Base-by-base conservation (phyloP, 2,329 filamentous ascomycete genomes). In the Arthrobotrys musiformis region DNA sequence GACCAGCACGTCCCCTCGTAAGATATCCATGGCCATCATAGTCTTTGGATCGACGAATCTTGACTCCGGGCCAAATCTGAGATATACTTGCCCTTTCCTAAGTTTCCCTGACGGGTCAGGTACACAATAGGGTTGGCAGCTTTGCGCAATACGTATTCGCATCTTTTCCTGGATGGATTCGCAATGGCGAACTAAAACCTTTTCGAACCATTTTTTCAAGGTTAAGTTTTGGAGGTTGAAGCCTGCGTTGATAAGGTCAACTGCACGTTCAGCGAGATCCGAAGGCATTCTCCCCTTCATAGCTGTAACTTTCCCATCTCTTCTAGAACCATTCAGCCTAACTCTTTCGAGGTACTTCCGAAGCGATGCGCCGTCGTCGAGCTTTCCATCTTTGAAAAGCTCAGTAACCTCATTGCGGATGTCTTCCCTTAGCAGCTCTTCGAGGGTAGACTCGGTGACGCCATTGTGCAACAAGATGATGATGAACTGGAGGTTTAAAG, bases 401-500 rank as follows among this genome's bases (percentile, higher is more conserved):
- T 85, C 84, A 0, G 86, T 84, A 1, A 91, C 84, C 6, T 90
- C 87, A 0, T 83, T 81, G 0, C 85, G 80, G 0, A 93, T 83
- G 0, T 86, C 86, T 0, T 85, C 82, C 0, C 81, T 81, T 2
- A 92, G 84, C 5, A 90, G 83, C 0, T 84, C 74, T 0, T 85
- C 84, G 0, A 94, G 84, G 0, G 83, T 82, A 0, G 83, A 54
- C 4, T 81, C 81, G 8, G 88, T 80, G 0, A 85, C 84, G 0
- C 90, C 88, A 30, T 89, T 85, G 35, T 91, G 88, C 17, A 89
- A 85, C 0, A 94, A 83, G 0, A 94, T 88, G 0, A 90, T 88
- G 1, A 94, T 86, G 60, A 93, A 89, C 28, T 92, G 90, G 0
- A 87, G 83, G 80, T 93, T 92, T 0, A 94, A 83, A 0, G 85